Base-by-base conservation (phyloP, 2,329 filamentous ascomycete species). In the Aurifilum marmelostoma region DNA sequence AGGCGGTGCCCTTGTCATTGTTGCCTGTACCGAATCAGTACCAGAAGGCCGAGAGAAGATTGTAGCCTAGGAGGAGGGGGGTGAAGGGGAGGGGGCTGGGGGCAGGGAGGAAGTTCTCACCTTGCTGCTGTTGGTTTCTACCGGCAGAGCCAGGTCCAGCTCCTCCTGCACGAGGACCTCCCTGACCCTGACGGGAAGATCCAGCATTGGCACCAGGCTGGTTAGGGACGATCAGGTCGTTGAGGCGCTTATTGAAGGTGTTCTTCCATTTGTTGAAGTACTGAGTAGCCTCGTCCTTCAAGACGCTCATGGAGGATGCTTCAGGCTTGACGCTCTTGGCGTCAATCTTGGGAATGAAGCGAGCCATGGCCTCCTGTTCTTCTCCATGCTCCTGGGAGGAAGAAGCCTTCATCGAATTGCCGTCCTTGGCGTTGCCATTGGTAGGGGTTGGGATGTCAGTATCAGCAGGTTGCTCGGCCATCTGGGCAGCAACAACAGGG, bases 221-320 rank as follows among this genome's bases (percentile, higher is more conserved):
- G 65, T 81, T 83, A 39, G 82, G 77, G 71, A 87, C 83, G 56
- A 85, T 84, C 24, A 94, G 85, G 47, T 96, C 91, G 24, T 89
- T 87, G 32, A 97, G 82, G 18, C 94, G 87, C 68, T 88, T 85
- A 54, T 92, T 81, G 12, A 97, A 87, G 16, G 84, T 83, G 7
- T 88, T 84, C 74, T 92, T 88, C 95, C 95, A 98, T 72, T 93
- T 91, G 69, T 91, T 89, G 76, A 95, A 97, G 76, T 91, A 89
- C 8, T 84, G 81, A 6, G 97, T 77, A 1, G 89, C 86, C 66
- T 91, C 89, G 71, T 87, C 88, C 80, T 89, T 94, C 74, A 94
- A 79, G 74, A 92, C 90, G 43, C 79, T 80, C 67, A 83, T 80
- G 29, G 74, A 73, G 37, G 77, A 75, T 5, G 70, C 66, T 37